Evolutionary conservation across 1,284 basidiomycete genomes (phyloP).

Genomic region (Trametes pubescens): DNA sequence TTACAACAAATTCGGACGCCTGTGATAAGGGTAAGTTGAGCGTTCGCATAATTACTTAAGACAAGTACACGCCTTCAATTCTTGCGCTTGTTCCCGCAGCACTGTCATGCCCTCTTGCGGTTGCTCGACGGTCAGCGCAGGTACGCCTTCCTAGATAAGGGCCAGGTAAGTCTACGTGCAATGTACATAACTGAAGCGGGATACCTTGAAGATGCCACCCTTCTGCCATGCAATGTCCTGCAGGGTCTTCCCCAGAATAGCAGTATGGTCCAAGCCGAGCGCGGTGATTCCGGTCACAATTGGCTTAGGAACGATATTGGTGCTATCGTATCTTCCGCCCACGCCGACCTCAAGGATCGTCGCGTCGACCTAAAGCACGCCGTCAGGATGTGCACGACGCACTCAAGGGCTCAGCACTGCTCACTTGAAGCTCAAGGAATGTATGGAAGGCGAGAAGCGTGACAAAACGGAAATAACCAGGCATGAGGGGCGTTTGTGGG

Average conservation of each 20-base stretch:
- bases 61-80: slow-evolving; percentile 61
- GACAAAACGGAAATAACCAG: slow-evolving; percentile 94
- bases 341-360: slow-evolving; percentile 98
- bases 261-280: slow-evolving; percentile 94
- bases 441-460: slow-evolving; percentile 94
- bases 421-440: slow-evolving; percentile 80
- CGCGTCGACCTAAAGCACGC: slow-evolving; percentile 68
- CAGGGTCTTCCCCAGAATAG: slow-evolving; percentile 90
- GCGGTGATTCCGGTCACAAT: slow-evolving; percentile 91
- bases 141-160: slow-evolving; percentile 70
- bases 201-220: slow-evolving; percentile 94
- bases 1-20: slow-evolving; percentile 65
- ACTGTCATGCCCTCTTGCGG: slow-evolving; percentile 74
- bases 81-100: slow-evolving; percentile 70
- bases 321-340: slow-evolving; percentile 95
- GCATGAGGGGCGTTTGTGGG: slow-evolving; percentile 73
- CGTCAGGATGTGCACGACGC: slow-evolving; percentile 1
- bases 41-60: neutral
- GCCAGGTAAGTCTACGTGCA: neutral
- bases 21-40: slow-evolving; percentile 7
- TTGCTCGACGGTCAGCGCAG: slow-evolving; percentile 87
- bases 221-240: slow-evolving; percentile 95
- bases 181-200: slow-evolving; percentile 7
- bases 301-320: slow-evolving; percentile 94
- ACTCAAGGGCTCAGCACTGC: neutral